phyloP scores from a whole-genome alignment of 2,329 filamentous ascomycete species.

The Aspergillus fructus region DNA sequence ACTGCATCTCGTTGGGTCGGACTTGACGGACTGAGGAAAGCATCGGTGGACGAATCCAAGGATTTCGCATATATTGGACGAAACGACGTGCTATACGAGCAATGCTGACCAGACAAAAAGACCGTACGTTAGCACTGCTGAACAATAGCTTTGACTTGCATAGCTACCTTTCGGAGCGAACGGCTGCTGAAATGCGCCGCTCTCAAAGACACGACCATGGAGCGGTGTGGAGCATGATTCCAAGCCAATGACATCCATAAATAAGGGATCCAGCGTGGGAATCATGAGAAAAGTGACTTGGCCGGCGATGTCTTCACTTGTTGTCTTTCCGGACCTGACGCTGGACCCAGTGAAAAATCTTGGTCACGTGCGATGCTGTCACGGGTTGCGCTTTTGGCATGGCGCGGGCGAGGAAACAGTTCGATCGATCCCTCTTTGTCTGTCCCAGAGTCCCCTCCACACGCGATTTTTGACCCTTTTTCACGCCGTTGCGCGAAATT shows the following conservation, averaged over 20 bases:
- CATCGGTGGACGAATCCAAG: conserved; percentile 5
- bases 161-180: conserved; percentile 27
- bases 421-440: conserved; percentile 23
- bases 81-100: conserved; percentile 5
- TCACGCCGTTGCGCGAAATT: neutral
- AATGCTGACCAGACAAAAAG: conserved; percentile 5
- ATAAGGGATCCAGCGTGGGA: conserved; percentile 24
- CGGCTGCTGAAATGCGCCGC: conserved; percentile 29
- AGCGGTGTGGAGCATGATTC: conserved; percentile 39
- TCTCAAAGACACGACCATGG: conserved; percentile 37
- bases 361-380: conserved; percentile 35
- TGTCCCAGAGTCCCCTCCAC: conserved; percentile 18
- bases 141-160: neutral
- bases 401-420: conserved; percentile 27
- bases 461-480: conserved; percentile 11
- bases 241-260: conserved; percentile 46
- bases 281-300: neutral
- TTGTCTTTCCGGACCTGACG: neutral
- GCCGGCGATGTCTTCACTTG: neutral
- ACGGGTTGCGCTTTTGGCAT: conserved; percentile 32
- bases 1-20: neutral
- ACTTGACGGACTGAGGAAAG: conserved; percentile 1
- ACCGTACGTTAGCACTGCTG: neutral
- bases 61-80: conserved; percentile 4
- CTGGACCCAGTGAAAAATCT: conserved; percentile 20